Evolutionary conservation across 306 rosid species (phyloP), one percentile per base, ranked within the genome.

Genomic region (Quercus wislizeni): DNA sequence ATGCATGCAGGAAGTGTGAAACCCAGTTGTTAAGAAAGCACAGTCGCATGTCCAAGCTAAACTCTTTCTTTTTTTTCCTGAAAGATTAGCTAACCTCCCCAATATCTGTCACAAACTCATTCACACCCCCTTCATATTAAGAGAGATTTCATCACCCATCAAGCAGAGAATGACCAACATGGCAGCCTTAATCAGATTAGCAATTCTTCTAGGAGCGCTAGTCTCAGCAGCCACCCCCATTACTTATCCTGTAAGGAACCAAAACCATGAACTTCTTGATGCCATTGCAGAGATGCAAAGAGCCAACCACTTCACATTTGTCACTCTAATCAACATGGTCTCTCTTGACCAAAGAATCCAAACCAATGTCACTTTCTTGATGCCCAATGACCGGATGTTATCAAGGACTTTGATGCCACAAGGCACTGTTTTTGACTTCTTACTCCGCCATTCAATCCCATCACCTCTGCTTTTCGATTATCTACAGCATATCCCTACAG

Each of bases 301-400:
- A 74, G 93, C 96, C 15, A 91, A 86, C 72, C 89, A 91, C 85
- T 91, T 91, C 81, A 85, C 93, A 5, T 89, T 88, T 76, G 89
- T 86, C 33, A 89, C 74, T 83, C 83, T 89, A 25, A 73, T 91
- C 80, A 89, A 88, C 27, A 91, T 91, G 91, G 82, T 90, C 56
- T 86, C 85, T 20, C 63, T 71, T 0, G 85, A 87, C 74, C 3
- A 73, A 62, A 84, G 79, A 35, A 74, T 89, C 5, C 69, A 74
- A 13, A 84, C 69, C 2, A 89, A 91, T 6, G 68, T 89, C 25
- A 91, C 96, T 21, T 89, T 89, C 89, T 81, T 91, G 84, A 91
- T 91, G 93, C 96, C 96, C 2, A 89, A 87, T 49, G 93, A 91
- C 75, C 75, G 89, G 17, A 81, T 72, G 81, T 80, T 91, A 0